Percentiles rank a stretch among this genome's conserved stretches.
These are phyloP conservation scores for Mortierella sp. DNA, from an alignment of 371 early-diverging fungal genomes.

Conservation along the genomic window DNA sequence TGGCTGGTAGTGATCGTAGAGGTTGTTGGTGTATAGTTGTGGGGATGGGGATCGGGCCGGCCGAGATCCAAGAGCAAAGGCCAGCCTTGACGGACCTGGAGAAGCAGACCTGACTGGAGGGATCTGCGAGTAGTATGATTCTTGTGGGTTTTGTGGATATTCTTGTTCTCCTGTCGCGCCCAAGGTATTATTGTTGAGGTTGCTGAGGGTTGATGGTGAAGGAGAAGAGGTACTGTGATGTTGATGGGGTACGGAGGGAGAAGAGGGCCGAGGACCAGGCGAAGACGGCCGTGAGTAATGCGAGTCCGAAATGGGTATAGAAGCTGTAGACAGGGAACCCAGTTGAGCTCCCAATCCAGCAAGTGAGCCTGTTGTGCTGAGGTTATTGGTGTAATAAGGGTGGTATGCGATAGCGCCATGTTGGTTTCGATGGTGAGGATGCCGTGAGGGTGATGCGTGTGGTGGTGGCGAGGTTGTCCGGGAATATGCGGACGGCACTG, in stretches of 20 bases:
- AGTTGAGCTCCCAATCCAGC: constrained; percentile 23
- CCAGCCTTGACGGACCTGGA: constrained; percentile 40
- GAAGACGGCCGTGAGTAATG: constrained; percentile 38
- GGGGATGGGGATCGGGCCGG: constrained; percentile 52
- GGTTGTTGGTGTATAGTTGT: constrained; percentile 36
- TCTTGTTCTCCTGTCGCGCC: constrained; percentile 29
- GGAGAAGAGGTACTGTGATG: constrained; percentile 8
- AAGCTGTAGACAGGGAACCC: constrained; percentile 29
- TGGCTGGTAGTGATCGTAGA: constrained; percentile 27
- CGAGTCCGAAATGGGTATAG: constrained; percentile 37
- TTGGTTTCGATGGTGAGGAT: constrained; percentile 33
- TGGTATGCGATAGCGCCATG: constrained; percentile 34
- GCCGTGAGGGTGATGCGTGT: constrained; percentile 18
- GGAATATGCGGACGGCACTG: constrained; percentile 44
- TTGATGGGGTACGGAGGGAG: constrained; percentile 23
- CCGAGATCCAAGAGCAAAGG: constrained; percentile 40
- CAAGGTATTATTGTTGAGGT: constrained; percentile 11
- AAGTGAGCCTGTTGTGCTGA: constrained; percentile 23
- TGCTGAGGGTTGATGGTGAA: constrained; percentile 20
- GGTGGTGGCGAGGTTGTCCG: constrained; percentile 17
- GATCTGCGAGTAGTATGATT: constrained; percentile 42
- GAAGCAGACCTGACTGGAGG: constrained; percentile 36
- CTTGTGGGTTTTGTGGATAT: constrained; percentile 56
- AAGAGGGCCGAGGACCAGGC: constrained; percentile 43
- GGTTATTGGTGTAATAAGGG: constrained; percentile 38